These are phyloP conservation scores for Polychaeton citri DNA, from an alignment of 2,329 filamentous ascomycete species.

Conservation along the genomic window DNA sequence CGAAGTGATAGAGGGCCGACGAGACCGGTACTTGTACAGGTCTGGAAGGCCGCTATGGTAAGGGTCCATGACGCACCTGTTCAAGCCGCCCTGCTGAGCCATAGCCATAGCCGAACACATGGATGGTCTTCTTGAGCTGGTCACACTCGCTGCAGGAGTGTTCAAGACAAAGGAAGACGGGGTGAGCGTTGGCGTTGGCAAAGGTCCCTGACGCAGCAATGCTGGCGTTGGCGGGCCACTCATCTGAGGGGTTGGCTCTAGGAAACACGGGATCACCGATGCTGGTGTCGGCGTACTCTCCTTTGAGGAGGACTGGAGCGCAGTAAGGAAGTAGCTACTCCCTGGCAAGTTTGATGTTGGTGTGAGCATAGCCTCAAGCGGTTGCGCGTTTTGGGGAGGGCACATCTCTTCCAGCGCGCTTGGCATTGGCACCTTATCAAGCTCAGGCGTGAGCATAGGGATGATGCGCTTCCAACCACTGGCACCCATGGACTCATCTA, in stretches of 20 bases:
- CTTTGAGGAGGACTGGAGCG: slow-evolving; percentile 20
- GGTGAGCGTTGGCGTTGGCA: slow-evolving; percentile 51
- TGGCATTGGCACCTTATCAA: slow-evolving; percentile 30
- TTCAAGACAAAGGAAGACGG: slow-evolving; percentile 39
- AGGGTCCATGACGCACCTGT: slow-evolving; percentile 42
- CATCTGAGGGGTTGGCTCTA: background rate
- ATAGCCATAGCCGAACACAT: slow-evolving; percentile 47
- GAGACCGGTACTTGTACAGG: slow-evolving; percentile 34
- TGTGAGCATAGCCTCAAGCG: slow-evolving; percentile 4
- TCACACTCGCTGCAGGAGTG: slow-evolving; percentile 50
- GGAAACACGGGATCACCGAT: slow-evolving; percentile 16
- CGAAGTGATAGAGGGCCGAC: slow-evolving; percentile 35
- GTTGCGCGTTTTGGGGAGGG: background rate
- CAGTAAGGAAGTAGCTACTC: slow-evolving; percentile 5
- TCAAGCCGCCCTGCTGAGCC: slow-evolving; percentile 40
- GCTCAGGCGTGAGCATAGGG: slow-evolving; percentile 42
- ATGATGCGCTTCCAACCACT: slow-evolving; percentile 35
- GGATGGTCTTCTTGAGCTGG: slow-evolving; percentile 33
- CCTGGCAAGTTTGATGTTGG: slow-evolving; percentile 12
- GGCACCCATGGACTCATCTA: slow-evolving; percentile 6
- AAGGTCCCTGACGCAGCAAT: slow-evolving; percentile 39
- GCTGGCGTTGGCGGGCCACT: slow-evolving; percentile 38
- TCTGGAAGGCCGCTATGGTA: slow-evolving; percentile 25
- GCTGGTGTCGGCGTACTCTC: slow-evolving; percentile 31
- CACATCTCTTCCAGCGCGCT: slow-evolving; percentile 2